Evolutionary conservation across 306 rosid species (phyloP).

Genomic region (Castanea mollissima): DNA sequence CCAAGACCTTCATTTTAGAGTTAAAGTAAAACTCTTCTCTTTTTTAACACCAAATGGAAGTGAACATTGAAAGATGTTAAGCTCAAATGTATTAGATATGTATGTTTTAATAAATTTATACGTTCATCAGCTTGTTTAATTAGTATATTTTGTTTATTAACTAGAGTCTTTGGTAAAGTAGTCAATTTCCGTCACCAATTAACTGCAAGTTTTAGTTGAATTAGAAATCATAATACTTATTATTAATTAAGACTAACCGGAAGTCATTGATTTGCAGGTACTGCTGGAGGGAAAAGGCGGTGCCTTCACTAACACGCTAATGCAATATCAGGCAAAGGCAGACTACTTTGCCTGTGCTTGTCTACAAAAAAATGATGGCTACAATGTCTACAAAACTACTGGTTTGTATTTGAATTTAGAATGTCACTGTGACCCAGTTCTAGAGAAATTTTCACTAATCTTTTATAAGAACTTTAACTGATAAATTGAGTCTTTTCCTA

Average conservation of each 20-base stretch:
- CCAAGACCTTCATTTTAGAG: not conserved
- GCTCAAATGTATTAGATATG: too few species aligned
- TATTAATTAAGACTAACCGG: not conserved
- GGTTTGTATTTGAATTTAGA: slow-evolving; percentile 36
- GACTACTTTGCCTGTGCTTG: slow-evolving; percentile 80
- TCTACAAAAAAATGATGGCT: slow-evolving; percentile 80
- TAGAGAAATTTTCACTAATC: not conserved
- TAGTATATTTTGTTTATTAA: too few species aligned
- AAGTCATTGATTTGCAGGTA: slow-evolving; percentile 38
- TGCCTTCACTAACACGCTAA: slow-evolving; percentile 49
- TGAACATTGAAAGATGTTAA: not conserved
- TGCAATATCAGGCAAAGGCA: slow-evolving; percentile 88
- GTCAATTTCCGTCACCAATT: not conserved
- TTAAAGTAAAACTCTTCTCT: not conserved
- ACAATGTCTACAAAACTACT: slow-evolving; percentile 66
- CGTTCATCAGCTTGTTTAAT: too few species aligned
- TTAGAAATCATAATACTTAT: not conserved
- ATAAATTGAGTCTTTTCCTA: too few species aligned
- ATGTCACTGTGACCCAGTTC: not conserved
- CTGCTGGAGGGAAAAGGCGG: slow-evolving; percentile 68
- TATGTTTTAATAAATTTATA: too few species aligned
- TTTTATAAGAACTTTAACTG: not conserved
- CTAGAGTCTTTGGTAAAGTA: not conserved
- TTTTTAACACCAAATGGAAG: not conserved
- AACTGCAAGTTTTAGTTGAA: not conserved